Base-by-base conservation (phyloP, 2,329 filamentous ascomycete species). In the Helminthosporium solani region DNA sequence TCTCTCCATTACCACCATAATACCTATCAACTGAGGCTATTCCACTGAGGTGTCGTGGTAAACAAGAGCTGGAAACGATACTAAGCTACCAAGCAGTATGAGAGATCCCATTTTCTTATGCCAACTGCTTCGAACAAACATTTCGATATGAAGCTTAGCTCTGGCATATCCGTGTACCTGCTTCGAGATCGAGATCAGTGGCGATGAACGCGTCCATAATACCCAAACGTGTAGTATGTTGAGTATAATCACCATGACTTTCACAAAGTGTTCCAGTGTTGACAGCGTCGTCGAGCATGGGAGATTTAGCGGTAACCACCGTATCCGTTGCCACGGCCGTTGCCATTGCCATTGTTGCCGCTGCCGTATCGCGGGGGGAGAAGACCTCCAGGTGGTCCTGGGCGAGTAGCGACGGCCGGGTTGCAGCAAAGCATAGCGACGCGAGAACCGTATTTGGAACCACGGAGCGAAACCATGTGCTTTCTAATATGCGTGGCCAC, bases 351-450 rank as follows among this genome's bases (percentile, higher is more conserved):
- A n/a, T n/a, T n/a, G 47, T 52, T 52, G 30, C 49, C 62, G 52
- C 53, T 62, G 49, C 67, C 18, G 31, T 42, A 42, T 19, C 40
- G 40, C 28, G 39, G 68, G 53, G 64, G 62, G 35, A 71, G 46
- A 53, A 76, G 63, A 36, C 88, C 87, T 57, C 84, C 81, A 23
- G 88, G 88, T 55, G 91, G 90, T 33, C 91, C 92, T 50, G 92
- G 91, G 44, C 91, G 89, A 59, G 90, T 96, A 42, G 88, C 82
- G 58, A 90, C 84, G 38, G 89, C 90, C 30, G 91, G 92, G 71
- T 97, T 97, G 74, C 90, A 95, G 76, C 95, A 99, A 44, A 99
- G 86, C 92, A 99, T 97, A 25, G 94, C 94, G 52, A 99, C 94
- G 47, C 94, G 89, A 49, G 94, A 99, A 50, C 94, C 94, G 69